A percentile compares a stretch with the other conserved stretches of the same genome.
These are phyloP conservation scores for Ustilago loliicola DNA, from an alignment of 1,284 basidiomycete genomes.

Conservation along the genomic window DNA sequence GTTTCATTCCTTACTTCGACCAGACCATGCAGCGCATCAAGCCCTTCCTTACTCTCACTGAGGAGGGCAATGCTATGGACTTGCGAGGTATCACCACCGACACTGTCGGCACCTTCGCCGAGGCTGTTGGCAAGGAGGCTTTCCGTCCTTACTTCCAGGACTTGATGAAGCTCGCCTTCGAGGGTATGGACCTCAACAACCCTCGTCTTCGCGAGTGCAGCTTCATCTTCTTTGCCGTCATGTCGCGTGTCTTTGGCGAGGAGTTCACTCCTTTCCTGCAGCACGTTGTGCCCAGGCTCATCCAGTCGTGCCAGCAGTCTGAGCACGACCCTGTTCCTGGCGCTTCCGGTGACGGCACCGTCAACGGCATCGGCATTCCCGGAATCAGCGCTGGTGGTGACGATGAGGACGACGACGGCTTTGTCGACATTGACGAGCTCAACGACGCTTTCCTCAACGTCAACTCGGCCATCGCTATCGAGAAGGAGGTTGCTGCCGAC, in stretches of 20 bases:
- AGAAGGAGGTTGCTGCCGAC: slow-evolving; percentile 99
- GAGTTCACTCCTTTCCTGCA: slow-evolving; percentile 92
- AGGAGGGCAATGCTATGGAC: slow-evolving; percentile 84
- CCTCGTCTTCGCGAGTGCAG: slow-evolving; percentile 93
- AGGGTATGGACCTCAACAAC: slow-evolving; percentile 85
- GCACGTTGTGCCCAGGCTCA: slow-evolving; percentile 86
- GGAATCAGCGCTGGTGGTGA: slow-evolving; percentile 80
- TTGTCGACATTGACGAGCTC: slow-evolving; percentile 80
- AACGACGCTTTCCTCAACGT: slow-evolving; percentile 77
- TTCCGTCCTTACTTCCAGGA: slow-evolving; percentile 96
- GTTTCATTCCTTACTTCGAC: slow-evolving; percentile 95
- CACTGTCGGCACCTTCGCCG: slow-evolving; percentile 96
- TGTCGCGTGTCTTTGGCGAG: slow-evolving; percentile 94
- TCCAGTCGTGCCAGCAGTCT: slow-evolving; percentile 85
- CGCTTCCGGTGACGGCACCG: slow-evolving; percentile 66
- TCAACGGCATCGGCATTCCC: slow-evolving; percentile 75
- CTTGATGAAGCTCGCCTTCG: slow-evolving; percentile 95
- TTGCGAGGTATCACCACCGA: slow-evolving; percentile 98
- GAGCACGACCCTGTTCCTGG: slow-evolving; percentile 73
- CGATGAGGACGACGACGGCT: slow-evolving; percentile 73
- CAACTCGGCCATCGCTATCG: slow-evolving; percentile 95
- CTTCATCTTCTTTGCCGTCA: slow-evolving; percentile 98
- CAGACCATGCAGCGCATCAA: slow-evolving; percentile 90
- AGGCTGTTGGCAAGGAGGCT: slow-evolving; percentile 92
- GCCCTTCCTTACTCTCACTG: slow-evolving; percentile 84